phyloP scores from a whole-genome alignment of 768 basidiomycete species.

The Butyriboletus loyo region DNA sequence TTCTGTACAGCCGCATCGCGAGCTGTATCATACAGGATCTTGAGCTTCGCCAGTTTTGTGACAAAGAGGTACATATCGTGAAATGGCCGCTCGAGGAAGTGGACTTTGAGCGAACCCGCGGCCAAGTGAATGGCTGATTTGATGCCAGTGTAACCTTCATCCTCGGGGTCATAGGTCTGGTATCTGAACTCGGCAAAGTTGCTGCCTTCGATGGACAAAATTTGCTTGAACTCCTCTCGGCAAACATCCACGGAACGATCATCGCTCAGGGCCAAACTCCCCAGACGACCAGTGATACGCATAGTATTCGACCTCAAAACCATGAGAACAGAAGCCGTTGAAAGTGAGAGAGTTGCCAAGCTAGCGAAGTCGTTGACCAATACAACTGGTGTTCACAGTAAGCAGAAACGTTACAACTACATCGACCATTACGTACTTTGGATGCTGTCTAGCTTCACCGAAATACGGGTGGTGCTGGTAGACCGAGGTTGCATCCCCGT shows the following conservation, averaged over 20 bases:
- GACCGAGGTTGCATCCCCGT: conserved; percentile 5
- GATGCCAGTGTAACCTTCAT: conserved; percentile 68
- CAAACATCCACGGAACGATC: conserved; percentile 53
- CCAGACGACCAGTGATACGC: conserved; percentile 76
- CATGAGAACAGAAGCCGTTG: conserved; percentile 84
- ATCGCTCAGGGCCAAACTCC: conserved; percentile 79
- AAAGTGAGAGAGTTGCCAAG: conserved; percentile 84
- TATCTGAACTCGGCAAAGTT: conserved; percentile 94
- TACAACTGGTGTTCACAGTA: conserved; percentile 48
- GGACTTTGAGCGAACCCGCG: conserved; percentile 86
- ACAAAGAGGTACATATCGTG: conserved; percentile 83
- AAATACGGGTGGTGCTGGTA: conserved; percentile 69
- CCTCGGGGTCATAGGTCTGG: conserved; percentile 80
- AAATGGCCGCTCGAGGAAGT: conserved; percentile 89
- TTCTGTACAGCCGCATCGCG: conserved; percentile 88
- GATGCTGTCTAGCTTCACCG: conserved; percentile 80
- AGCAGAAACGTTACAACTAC: conserved; percentile 1
- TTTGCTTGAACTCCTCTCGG: conserved; percentile 70
- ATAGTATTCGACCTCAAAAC: conserved; percentile 70
- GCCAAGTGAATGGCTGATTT: conserved; percentile 80
- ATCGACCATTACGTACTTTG: conserved; percentile 50
- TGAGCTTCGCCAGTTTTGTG: conserved; percentile 82
- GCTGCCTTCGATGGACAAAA: conserved; percentile 91
- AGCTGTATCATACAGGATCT: conserved; percentile 92
- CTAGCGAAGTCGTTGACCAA: conserved; percentile 67